Percentiles rank a stretch among this genome's conserved stretches.
Conservation (phyloP, 192 early-diverging fungal species). For the Chytriomyces hyalinus region DNA sequence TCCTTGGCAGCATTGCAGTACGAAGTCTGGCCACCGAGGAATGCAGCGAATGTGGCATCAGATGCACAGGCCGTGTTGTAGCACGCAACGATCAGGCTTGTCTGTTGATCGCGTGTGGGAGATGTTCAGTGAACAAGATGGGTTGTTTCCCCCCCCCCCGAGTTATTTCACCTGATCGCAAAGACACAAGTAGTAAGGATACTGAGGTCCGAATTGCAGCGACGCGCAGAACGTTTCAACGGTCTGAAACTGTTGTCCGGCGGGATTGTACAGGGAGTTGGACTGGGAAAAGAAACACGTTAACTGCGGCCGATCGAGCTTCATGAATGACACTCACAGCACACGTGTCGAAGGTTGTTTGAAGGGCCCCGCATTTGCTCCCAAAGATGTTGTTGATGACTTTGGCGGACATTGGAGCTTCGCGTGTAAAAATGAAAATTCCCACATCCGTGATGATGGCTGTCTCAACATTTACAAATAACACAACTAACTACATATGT, state of each 20-base stretch:
- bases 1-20: not conserved
- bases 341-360: not conserved
- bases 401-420: not conserved
- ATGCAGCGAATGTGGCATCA: not conserved
- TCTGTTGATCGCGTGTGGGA: not conserved
- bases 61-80: not conserved
- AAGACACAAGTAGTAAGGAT: not conserved
- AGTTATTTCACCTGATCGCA: not conserved
- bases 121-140: too few relatives aligned
- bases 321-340: not conserved
- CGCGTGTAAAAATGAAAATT: not conserved
- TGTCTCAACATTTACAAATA: not conserved
- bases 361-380: not conserved
- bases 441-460: not conserved
- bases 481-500: not conserved
- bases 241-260: not conserved
- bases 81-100: not conserved
- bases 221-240: not conserved
- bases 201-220: not conserved
- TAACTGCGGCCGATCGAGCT: not conserved
- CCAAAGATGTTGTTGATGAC: not conserved
- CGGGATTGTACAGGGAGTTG: not conserved
- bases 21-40: not conserved
- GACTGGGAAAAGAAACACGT: not conserved
- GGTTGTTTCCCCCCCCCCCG: too few relatives aligned